Percentiles rank a stretch among this genome's conserved stretches.
phyloP scores from a whole-genome alignment of 441 rosid genomes.

The Brassica balearica region DNA sequence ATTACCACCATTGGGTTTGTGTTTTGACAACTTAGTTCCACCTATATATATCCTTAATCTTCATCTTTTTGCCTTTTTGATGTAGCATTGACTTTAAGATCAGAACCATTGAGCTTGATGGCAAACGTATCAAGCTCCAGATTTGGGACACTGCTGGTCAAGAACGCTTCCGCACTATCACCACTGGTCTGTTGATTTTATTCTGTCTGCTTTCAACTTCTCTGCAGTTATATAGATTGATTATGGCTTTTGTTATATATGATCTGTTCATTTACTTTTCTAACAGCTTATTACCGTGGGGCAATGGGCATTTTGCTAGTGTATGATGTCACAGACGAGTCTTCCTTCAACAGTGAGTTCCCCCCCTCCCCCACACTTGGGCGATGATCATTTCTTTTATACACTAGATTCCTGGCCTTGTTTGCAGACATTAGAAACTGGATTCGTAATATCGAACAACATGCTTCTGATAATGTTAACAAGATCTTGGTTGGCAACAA shows the following conservation, averaged over 20 bases:
- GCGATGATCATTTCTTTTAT: not conserved
- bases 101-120: constrained; percentile 75
- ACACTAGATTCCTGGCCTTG: not conserved
- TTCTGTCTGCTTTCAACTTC: too few relatives aligned
- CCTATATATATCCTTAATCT: not conserved
- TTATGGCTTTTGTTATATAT: not conserved
- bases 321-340: constrained; percentile 73
- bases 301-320: constrained; percentile 80
- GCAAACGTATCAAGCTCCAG: constrained; percentile 75
- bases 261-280: not conserved
- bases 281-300: constrained; percentile 73
- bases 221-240: not conserved
- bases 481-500: constrained; percentile 77
- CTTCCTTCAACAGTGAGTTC: constrained; percentile 66
- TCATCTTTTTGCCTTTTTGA: not conserved
- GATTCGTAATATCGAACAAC: constrained; percentile 78
- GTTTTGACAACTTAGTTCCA: not conserved
- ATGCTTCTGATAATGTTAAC: constrained; percentile 79
- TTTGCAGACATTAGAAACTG: constrained; percentile 69
- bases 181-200: constrained; percentile 53
- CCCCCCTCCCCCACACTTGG: not conserved
- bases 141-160: constrained; percentile 83
- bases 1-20: constrained; percentile 3
- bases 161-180: constrained; percentile 72
- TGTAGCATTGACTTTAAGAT: constrained; percentile 75